Percentiles rank a stretch among this genome's conserved stretches.
phyloP scores from a whole-genome alignment of 2,329 filamentous ascomycete species.

The Dothideomycetes sp. region DNA sequence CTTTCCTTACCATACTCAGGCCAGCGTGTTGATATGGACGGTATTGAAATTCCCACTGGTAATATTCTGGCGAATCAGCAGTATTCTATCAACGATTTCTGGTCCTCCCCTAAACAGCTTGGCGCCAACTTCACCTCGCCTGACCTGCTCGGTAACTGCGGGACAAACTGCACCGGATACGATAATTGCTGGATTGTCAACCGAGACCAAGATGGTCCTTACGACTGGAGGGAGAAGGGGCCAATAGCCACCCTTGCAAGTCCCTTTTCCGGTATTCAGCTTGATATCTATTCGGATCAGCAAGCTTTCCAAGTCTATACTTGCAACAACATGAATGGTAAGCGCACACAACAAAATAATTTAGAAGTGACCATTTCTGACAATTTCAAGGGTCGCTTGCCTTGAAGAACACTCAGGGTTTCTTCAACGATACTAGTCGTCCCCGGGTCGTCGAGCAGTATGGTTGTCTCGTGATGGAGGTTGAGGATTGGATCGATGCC shows the following conservation, averaged over 20 bases:
- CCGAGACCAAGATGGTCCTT: constrained; percentile 44
- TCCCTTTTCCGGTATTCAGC: constrained; percentile 67
- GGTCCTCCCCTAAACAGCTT: constrained; percentile 69
- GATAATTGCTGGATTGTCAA: constrained; percentile 65
- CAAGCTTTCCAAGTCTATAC: constrained; percentile 81
- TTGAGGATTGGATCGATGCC: constrained; percentile 85
- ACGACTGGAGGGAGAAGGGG: constrained; percentile 51
- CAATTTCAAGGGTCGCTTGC: constrained; percentile 38
- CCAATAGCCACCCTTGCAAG: constrained; percentile 58
- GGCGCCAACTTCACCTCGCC: constrained; percentile 56
- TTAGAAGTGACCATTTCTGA: constrained; percentile 6
- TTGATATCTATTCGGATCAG: constrained; percentile 77
- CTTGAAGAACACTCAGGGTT: constrained; percentile 60
- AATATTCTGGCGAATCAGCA: constrained; percentile 57
- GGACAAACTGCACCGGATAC: constrained; percentile 72
- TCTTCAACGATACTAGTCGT: constrained; percentile 41
- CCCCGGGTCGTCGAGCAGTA: constrained; percentile 59
- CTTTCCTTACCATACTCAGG: constrained; percentile 63
- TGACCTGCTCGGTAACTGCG: constrained; percentile 63
- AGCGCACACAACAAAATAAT: constrained; percentile 27
- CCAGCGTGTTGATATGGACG: constrained; percentile 55
- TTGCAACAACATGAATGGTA: constrained; percentile 67
- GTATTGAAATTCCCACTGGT: constrained; percentile 36
- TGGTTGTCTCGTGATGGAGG: constrained; percentile 82
- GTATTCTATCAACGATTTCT: constrained; percentile 68